phyloP scores from a whole-genome alignment of 2,329 filamentous ascomycete genomes.

The Neopestalotiopsis rosae region DNA sequence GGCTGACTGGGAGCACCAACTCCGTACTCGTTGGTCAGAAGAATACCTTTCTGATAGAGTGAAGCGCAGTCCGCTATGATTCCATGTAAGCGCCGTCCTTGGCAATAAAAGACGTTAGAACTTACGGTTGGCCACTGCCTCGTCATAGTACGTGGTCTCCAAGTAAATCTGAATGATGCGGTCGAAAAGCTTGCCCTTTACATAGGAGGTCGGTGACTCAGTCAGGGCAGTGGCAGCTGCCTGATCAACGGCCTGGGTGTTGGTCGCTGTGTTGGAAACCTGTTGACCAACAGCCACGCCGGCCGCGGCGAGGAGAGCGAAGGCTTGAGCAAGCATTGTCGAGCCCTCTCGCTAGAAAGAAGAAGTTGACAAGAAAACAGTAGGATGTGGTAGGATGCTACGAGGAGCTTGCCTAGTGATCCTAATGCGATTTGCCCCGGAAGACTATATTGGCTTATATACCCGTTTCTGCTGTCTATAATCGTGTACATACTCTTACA shows the following conservation, averaged over 20 bases:
- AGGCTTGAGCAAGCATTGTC: background rate
- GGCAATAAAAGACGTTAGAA: background rate
- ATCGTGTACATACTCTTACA: background rate
- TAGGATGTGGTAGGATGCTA: background rate
- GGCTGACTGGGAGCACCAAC: slow-evolving; percentile 74
- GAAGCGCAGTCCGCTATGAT: slow-evolving; percentile 11
- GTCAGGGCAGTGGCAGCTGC: slow-evolving; percentile 1
- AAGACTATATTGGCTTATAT: background rate
- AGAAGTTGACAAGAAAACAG: background rate
- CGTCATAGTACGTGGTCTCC: slow-evolving; percentile 16
- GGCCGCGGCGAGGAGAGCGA: slow-evolving; percentile 1
- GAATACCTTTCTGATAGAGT: slow-evolving; percentile 66
- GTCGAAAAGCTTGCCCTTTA: background rate
- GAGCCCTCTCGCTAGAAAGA: background rate
- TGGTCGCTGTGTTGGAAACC: slow-evolving; percentile 1
- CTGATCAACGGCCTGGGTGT: background rate
- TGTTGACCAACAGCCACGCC: slow-evolving; percentile 3
- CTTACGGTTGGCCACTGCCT: slow-evolving; percentile 10
- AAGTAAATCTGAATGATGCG: slow-evolving; percentile 18
- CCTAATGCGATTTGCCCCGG: background rate
- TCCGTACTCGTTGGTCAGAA: slow-evolving; percentile 62
- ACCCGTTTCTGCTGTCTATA: background rate
- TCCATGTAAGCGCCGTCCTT: background rate
- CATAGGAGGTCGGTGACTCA: background rate
- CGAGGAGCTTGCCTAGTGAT: background rate